phyloP scores from a whole-genome alignment of 2,329 filamentous ascomycete species.

The Talaromyces sp. region DNA sequence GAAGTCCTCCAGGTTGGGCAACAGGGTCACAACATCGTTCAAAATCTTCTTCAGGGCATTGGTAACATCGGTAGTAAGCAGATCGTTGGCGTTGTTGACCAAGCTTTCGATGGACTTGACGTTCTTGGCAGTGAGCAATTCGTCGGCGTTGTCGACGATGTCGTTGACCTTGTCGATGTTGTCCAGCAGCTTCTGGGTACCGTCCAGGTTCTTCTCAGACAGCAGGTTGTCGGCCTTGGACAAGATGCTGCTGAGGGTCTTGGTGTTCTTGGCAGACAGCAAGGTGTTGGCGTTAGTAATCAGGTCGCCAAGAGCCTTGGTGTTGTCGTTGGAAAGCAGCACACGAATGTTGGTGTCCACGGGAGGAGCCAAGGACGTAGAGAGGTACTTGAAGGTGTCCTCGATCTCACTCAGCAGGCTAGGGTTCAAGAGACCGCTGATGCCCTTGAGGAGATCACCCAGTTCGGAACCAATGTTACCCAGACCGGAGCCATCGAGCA shows the following conservation, averaged over 20 bases:
- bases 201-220: conserved; percentile 23
- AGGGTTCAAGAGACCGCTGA: conserved; percentile 22
- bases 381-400: conserved; percentile 29
- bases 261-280: conserved; percentile 24
- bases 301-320: conserved; percentile 29
- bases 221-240: conserved; percentile 21
- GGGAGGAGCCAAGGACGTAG: conserved; percentile 27
- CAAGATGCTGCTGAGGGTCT: conserved; percentile 21
- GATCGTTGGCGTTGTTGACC: conserved; percentile 18
- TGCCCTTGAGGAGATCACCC: conserved; percentile 10
- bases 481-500: conserved; percentile 5
- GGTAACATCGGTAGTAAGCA: conserved; percentile 28
- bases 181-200: conserved; percentile 22
- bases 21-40: conserved; percentile 13
- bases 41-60: conserved; percentile 21
- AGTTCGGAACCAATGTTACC: conserved; percentile 5
- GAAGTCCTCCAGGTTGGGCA: conserved; percentile 23
- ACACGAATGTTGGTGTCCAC: conserved; percentile 28
- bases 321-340: conserved; percentile 18
- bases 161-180: conserved; percentile 34
- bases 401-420: conserved; percentile 21
- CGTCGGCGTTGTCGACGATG: conserved; percentile 26
- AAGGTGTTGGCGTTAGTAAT: conserved; percentile 28
- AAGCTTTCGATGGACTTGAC: conserved; percentile 26
- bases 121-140: conserved; percentile 28